Evolutionary conservation across 2,329 filamentous ascomycete species (phyloP), one percentile per base, ranked within the genome.

Genomic region (Pseudocercospora eumusae): DNA sequence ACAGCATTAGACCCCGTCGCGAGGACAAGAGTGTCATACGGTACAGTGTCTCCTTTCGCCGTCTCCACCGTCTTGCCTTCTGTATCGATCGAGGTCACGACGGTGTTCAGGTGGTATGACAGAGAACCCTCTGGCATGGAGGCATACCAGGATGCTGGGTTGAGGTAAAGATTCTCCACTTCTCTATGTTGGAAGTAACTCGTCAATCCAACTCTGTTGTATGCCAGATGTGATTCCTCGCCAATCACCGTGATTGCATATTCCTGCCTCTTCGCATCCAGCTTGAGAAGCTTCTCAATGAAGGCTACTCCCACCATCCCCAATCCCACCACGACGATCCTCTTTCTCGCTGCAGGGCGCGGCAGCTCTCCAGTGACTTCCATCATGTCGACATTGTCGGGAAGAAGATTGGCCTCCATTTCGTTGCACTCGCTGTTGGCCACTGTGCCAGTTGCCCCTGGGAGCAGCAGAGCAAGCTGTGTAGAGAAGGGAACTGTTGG

Each of bases 191-290:
- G 87, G 74, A 96, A 96, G 80, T 93, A 96, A 63, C 88, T 91
- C 2, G 92, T 96, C 56, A 96, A 81, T 3, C 92, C 92, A 28
- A 96, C 92, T 61, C 93, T 87, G 74, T 96, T 96, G 76, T 96
- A 96, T 20, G 92, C 92, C 58, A 96, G 80, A 78, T 96, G 89
- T 20, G 89, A 81, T 74, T 96, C 92, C 71, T 96, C 92, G 64
- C 92, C 92, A 64, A 97, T 89, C 10, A 96, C 91, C 1, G 92
- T 83, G 56, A 96, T 84, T 66, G 91, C 86, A 74, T 92, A 96
- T 74, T 92, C 88, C 70, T 88, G 82, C 65, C 85, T 78, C 70
- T 89, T 87, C 1, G 87, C 85, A 74, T 96, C 92, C 57, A 92
- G 85, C 70, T 96, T 96, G 71, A 96, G 82, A 9, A 96, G 77